Conservation (phyloP, 2,329 filamentous ascomycete genomes). For the Gaeumannomyces tritici region DNA sequence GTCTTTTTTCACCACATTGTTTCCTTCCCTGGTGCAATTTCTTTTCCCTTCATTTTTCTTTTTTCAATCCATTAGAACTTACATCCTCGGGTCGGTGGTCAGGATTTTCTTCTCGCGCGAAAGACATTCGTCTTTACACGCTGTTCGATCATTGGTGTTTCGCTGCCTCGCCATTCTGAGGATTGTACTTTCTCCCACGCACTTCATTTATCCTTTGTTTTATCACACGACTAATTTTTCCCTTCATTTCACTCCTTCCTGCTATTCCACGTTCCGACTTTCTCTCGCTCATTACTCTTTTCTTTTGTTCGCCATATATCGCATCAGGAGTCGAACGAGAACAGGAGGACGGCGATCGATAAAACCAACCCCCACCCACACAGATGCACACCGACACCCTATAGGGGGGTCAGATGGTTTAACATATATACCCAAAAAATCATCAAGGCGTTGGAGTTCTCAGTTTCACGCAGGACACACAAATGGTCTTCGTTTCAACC, state of each 20-base stretch:
- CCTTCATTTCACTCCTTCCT: neutral
- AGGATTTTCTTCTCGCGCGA: neutral
- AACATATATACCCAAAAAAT: neutral
- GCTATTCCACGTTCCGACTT: neutral
- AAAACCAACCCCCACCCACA: neutral
- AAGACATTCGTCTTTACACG: neutral
- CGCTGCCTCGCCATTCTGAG: neutral
- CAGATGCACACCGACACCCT: no score
- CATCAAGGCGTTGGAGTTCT: neutral
- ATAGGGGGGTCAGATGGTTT: neutral
- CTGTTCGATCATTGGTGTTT: neutral
- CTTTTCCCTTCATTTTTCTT: no score
- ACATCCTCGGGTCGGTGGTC: neutral
- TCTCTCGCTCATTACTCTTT: neutral
- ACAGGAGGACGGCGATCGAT: neutral
- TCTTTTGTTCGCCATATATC: neutral
- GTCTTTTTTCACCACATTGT: no score
- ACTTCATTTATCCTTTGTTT: neutral
- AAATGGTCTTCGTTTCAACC: neutral
- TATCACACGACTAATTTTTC: neutral
- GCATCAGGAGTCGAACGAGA: neutral
- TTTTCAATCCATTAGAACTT: neutral
- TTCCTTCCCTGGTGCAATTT: no score
- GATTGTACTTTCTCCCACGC: neutral
- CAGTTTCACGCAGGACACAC: neutral